Conservation (phyloP, 2,329 filamentous ascomycete genomes). For the Fusarium neocosmosporiellum region DNA sequence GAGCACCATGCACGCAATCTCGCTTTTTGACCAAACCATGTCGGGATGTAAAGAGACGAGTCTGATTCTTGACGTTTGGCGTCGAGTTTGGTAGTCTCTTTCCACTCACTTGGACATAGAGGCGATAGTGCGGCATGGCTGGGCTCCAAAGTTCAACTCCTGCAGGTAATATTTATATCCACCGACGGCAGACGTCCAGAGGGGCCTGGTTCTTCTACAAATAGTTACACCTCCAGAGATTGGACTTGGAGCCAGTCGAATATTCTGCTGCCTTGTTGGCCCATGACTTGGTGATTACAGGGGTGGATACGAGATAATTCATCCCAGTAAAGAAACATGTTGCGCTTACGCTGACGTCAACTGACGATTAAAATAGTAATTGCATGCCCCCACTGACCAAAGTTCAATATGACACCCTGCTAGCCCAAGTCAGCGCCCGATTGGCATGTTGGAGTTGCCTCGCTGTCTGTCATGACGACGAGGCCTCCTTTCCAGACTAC, state of each 20-base stretch:
- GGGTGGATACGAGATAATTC: not conserved
- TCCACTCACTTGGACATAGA: too few species aligned
- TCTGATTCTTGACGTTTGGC: not conserved
- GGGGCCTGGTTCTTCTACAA: not conserved
- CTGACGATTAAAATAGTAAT: not conserved
- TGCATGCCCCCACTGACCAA: not conserved
- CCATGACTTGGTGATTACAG: not conserved
- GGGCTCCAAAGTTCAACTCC: not conserved
- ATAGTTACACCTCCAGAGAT: not conserved
- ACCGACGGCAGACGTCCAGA: not conserved
- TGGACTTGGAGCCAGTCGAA: not conserved
- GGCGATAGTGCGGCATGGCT: not conserved
- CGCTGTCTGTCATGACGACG: not conserved
- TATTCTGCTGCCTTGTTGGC: not conserved
- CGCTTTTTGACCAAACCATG: not conserved
- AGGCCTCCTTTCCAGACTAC: not conserved
- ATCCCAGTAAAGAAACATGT: not conserved
- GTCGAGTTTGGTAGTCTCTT: not conserved
- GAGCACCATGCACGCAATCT: not conserved
- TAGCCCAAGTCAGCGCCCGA: too few species aligned
- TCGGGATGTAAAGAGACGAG: accelerated
- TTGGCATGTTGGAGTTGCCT: not conserved
- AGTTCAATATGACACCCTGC: not conserved
- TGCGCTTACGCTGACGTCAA: not conserved
- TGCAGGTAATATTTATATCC: not conserved